These are phyloP conservation scores for Colletotrichum sp. DNA, from an alignment of 2,329 filamentous ascomycete genomes.

Conservation along the genomic window DNA sequence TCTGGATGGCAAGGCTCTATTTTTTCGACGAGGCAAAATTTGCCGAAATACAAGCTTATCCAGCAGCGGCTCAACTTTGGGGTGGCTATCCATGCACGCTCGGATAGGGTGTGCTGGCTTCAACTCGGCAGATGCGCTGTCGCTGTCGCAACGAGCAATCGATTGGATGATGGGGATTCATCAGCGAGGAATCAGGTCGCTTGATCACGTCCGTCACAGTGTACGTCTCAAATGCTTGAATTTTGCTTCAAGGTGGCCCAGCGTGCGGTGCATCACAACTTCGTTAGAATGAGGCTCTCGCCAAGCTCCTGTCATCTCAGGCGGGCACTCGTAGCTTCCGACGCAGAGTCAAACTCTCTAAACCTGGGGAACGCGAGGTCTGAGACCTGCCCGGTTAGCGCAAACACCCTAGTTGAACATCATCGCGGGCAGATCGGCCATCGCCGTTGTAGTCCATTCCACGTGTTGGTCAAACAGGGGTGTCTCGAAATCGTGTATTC, in stretches of 20 bases:
- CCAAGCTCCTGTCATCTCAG: not conserved
- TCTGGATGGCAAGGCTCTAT: not conserved
- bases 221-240: not conserved
- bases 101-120: not conserved
- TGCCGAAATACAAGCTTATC: not conserved
- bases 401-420: not conserved
- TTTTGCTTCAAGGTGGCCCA: not conserved
- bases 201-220: not conserved
- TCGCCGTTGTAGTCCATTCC: not conserved
- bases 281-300: not conserved
- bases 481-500: not conserved
- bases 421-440: not conserved
- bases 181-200: not conserved
- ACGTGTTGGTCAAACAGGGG: not conserved
- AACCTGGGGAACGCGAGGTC: not conserved
- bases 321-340: not conserved
- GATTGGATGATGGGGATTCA: not conserved
- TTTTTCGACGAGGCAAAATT: not conserved
- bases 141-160: not conserved
- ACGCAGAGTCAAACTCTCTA: not conserved
- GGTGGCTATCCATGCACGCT: not conserved
- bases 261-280: rapidly evolving
- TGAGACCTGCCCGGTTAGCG: not conserved
- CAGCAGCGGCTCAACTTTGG: not conserved
- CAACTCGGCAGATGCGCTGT: not conserved